Evolutionary conservation across 345 rosid species (phyloP), one percentile per base, ranked within the genome.

Genomic region (Abelmoschus esculentus): DNA sequence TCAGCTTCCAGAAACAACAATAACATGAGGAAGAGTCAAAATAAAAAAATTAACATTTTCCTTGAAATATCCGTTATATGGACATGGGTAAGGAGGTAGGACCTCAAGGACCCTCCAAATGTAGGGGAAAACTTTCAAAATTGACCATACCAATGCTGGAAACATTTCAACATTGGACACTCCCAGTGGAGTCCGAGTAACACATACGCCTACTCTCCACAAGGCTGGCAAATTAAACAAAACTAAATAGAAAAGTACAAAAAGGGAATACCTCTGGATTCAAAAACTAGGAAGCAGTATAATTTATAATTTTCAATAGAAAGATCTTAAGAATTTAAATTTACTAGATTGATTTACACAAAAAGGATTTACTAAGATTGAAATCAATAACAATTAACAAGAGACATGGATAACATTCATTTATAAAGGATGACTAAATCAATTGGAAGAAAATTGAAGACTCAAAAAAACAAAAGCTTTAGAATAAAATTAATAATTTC

Each of bases 21-120:
- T 42, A 56, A 65, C 15, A 56, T 13, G 38, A 61, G 56, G 75
- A 49, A 22, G 13, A 4, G 53, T 77, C 9, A 44, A 65, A 73
- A 72, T 36, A 32, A 55, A 52, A 22, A 28, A 63, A 7, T 68
- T 19, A 22, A 22, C 26, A 22, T 22, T 22, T 22, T 22, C 26
- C 26, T 22, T 22, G 26, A 22, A 22, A 22, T 22, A 22, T 22
- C 26, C 26, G 1, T 22, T 22, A 22, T 0, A 22, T 22, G 26
- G 26, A 22, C 26, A 22, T 22, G 26, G 26, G 26, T 22, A 22
- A 22, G 26, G 26, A 22, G 0, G 26, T 22, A 22, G 26, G 26
- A 22, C 26, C 26, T 22, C 26, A 22, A 22, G 26, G 26, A 22
- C 26, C 26, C 26, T 22, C 26, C 26, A 22, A 22, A 22, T 22